Conservation (phyloP, 2,329 filamentous ascomycete genomes). For the Penicillium sp. region DNA sequence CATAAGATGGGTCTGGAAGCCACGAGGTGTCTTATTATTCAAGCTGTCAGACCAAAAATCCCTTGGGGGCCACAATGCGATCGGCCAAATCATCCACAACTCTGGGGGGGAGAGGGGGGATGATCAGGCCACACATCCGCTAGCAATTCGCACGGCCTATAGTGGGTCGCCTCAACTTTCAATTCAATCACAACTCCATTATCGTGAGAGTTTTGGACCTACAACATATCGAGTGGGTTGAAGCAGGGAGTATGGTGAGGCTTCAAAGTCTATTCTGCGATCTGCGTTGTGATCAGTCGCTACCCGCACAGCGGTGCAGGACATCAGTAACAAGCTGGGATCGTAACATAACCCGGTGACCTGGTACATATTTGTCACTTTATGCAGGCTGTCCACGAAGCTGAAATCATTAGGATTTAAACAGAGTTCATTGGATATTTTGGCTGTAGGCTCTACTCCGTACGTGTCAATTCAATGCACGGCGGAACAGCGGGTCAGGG, state of each 20-base stretch:
- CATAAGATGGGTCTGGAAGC: constrained; percentile 80
- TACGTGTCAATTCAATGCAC: background rate
- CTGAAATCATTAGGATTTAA: background rate
- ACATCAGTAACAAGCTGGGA: background rate
- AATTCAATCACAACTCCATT: constrained; percentile 81
- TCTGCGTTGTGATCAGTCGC: constrained; percentile 13
- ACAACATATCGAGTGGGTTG: background rate
- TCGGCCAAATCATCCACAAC: constrained; percentile 74
- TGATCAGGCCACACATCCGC: constrained; percentile 55
- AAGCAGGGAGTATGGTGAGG: constrained; percentile 5
- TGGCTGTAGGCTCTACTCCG: background rate
- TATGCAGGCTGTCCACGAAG: background rate
- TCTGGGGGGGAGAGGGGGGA: constrained; percentile 57
- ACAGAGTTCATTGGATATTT: background rate
- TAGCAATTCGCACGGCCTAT: constrained; percentile 67
- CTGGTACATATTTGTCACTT: background rate
- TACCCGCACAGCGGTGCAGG: background rate
- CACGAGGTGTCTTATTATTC: constrained; percentile 64
- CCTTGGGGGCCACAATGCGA: constrained; percentile 71
- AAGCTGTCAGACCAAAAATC: constrained; percentile 73
- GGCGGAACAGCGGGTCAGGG: background rate
- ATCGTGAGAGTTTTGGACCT: constrained; percentile 70
- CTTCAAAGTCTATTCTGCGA: constrained; percentile 1
- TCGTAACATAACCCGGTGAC: background rate
- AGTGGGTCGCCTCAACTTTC: constrained; percentile 75